Conservation (phyloP, 495 filamentous ascomycete genomes). For the Aspergillus cristatus region DNA sequence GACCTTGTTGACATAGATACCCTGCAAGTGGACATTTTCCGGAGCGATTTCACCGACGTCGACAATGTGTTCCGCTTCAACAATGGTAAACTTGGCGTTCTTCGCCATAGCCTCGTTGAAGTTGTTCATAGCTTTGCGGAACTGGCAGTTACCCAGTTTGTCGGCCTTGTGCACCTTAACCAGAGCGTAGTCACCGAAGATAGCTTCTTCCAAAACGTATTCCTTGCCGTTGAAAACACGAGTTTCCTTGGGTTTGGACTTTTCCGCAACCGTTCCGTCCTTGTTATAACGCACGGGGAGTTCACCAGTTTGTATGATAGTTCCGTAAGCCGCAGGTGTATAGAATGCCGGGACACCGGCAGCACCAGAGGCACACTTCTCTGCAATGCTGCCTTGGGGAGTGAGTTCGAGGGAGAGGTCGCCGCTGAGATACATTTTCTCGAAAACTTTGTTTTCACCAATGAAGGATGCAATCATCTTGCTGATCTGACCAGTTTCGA, state of each 20-base stretch:
- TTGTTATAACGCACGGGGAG: constrained; percentile 72
- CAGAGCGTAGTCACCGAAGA: constrained; percentile 80
- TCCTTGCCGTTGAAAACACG: constrained; percentile 75
- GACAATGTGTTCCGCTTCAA: constrained; percentile 84
- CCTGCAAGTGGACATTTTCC: constrained; percentile 69
- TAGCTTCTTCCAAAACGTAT: constrained; percentile 75
- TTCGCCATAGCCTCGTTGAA: constrained; percentile 88
- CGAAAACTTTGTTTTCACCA: constrained; percentile 84
- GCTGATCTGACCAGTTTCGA: constrained; percentile 68
- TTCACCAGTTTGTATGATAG: constrained; percentile 78
- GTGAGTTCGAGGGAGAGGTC: constrained; percentile 77
- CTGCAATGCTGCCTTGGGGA: constrained; percentile 80
- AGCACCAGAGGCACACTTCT: constrained; percentile 74
- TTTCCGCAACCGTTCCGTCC: constrained; percentile 63
- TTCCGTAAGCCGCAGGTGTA: constrained; percentile 78
- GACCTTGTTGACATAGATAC: constrained; percentile 81
- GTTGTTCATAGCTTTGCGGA: constrained; percentile 75
- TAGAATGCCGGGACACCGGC: constrained; percentile 87
- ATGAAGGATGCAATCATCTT: constrained; percentile 88
- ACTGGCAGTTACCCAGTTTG: constrained; percentile 81
- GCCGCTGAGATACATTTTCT: constrained; percentile 74
- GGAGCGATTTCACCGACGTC: constrained; percentile 69
- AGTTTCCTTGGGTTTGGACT: constrained; percentile 69
- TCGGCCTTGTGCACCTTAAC: constrained; percentile 83
- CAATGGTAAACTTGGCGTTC: constrained; percentile 78